A percentile compares a stretch with the other conserved stretches of the same genome.
These are phyloP conservation scores for Aspergillus jensenii DNA, from an alignment of 2,329 filamentous ascomycete genomes.

Conservation along the genomic window DNA sequence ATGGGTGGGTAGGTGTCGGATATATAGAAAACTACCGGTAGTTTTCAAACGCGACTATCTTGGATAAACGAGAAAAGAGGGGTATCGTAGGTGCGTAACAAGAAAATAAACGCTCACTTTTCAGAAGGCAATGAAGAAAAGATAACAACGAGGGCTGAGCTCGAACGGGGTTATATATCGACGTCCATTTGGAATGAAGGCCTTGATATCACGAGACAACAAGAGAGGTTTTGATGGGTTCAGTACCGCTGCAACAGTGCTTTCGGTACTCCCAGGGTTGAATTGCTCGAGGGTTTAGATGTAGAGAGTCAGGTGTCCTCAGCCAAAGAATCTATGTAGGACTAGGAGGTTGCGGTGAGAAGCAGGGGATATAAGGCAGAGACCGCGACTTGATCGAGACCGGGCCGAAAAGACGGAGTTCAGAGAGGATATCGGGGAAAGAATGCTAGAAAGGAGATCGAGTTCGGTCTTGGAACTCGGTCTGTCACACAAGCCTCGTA, in stretches of 20 bases:
- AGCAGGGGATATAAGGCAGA: slow-evolving; percentile 4
- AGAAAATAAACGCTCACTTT: slow-evolving; percentile 26
- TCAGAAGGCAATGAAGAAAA: slow-evolving; percentile 13
- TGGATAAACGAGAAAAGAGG: slow-evolving; percentile 3
- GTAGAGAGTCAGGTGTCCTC: neutral
- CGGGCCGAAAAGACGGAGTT: slow-evolving; percentile 13
- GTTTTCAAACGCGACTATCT: slow-evolving; percentile 1
- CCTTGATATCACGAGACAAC: slow-evolving; percentile 17
- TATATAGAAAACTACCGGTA: slow-evolving; percentile 3
- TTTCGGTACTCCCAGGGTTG: slow-evolving; percentile 5
- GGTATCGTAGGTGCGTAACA: slow-evolving; percentile 8
- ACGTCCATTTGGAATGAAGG: slow-evolving; percentile 30
- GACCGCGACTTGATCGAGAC: neutral
- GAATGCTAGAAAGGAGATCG: neutral
- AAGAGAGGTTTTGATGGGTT: slow-evolving; percentile 10
- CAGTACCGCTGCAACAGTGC: slow-evolving; percentile 5
- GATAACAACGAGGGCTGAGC: slow-evolving; percentile 12
- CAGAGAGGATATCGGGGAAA: slow-evolving; percentile 2
- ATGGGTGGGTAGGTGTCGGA: slow-evolving; percentile 1
- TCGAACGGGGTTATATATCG: slow-evolving; percentile 28
- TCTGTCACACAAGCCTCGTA: slow-evolving; percentile 11
- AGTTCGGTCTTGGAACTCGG: slow-evolving; percentile 4
- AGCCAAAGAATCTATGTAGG: slow-evolving; percentile 3
- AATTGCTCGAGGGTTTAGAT: slow-evolving; percentile 4
- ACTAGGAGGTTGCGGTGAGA: slow-evolving; percentile 7